These are phyloP conservation scores for Ilex asprella DNA, from an alignment of 257 asterid species.

Conservation along the genomic window DNA sequence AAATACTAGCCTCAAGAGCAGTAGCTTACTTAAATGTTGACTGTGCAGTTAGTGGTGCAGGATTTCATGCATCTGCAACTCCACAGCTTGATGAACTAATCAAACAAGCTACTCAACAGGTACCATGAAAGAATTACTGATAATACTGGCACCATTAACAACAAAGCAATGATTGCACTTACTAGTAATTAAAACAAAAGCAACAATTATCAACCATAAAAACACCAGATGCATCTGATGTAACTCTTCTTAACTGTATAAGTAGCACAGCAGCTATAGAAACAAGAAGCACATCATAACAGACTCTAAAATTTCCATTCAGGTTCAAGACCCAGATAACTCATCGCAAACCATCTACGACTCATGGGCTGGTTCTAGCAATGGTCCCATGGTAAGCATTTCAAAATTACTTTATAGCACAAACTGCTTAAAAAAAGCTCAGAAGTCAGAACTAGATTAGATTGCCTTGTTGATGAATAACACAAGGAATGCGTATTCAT, in stretches of 20 bases:
- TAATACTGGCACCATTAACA: conserved; percentile 2
- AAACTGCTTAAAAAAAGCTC: too few species aligned
- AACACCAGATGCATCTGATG: too few species aligned
- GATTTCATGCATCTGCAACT: conserved; percentile 61
- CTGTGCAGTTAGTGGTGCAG: conserved; percentile 58
- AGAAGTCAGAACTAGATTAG: too few species aligned
- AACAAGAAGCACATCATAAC: too few species aligned
- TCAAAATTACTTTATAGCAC: background rate
- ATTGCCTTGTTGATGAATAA: too few species aligned
- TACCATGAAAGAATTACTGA: conserved; percentile 12
- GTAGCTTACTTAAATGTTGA: conserved; percentile 86
- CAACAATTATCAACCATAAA: background rate
- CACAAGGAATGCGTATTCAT: too few species aligned
- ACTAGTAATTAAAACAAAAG: background rate
- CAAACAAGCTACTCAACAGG: conserved; percentile 59
- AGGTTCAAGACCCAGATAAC: conserved; percentile 82
- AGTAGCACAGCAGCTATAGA: too few species aligned
- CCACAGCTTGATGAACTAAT: conserved; percentile 84
- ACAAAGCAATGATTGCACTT: conserved; percentile 6
- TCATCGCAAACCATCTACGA: conserved; percentile 72
- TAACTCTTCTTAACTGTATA: too few species aligned
- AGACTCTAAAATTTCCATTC: conserved; percentile 2
- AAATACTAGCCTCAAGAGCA: conserved; percentile 56
- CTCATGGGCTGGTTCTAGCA: conserved; percentile 57
- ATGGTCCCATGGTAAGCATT: conserved; percentile 37